Evolutionary conservation across 345 rosid species (phyloP), one percentile per base, ranked within the genome.

Genomic region (Salix arbutifolia): DNA sequence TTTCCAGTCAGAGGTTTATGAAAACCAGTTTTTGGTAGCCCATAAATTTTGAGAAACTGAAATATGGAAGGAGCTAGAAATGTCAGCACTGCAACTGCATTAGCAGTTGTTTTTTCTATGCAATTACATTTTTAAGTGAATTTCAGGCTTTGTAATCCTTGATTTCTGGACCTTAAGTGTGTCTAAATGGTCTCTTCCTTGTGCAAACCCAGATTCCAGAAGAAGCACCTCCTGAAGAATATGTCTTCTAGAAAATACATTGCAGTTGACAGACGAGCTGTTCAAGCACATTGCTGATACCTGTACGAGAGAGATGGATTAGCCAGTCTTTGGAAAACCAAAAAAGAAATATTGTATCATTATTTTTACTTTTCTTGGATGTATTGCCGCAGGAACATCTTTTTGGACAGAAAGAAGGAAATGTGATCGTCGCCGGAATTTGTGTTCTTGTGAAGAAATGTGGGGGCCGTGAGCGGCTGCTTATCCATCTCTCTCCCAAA

Each of bases 201-300:
- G 37, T 77, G 19, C 38, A 26, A 35, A 58, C 25, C 42, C 84
- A 90, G 91, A 88, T 90, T 73, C 91, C 91, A 18, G 90, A 88
- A 78, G 90, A 88, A 70, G 91, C 90, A 31, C 90, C 93, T 79
- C 87, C 93, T 2, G 83, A 82, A 48, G 84, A 78, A 64, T 84
- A 69, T 77, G 72, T 86, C 42, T 79, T 46, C 26, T 33, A 16
- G 56, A 23, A 13, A 8, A 18, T 26, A 2, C 6, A n/a, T 72
- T 16, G 8, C 23, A 10, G 62, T 30, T 73, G 26, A 70, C 1
- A 18, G 69, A 46, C 18, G 17, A n/a, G 46, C 23, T 38, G 14
- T 2, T 25, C 11, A 72, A 33, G 42, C 66, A 17, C 25, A 9
- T 7, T 25, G 65, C 2, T 26, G 44, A 38, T 64, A 21, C 37